A percentile compares a stretch with the other conserved stretches of the same genome.
Conservation (phyloP, 768 basidiomycete species). For the Agaricus subrufescens region DNA sequence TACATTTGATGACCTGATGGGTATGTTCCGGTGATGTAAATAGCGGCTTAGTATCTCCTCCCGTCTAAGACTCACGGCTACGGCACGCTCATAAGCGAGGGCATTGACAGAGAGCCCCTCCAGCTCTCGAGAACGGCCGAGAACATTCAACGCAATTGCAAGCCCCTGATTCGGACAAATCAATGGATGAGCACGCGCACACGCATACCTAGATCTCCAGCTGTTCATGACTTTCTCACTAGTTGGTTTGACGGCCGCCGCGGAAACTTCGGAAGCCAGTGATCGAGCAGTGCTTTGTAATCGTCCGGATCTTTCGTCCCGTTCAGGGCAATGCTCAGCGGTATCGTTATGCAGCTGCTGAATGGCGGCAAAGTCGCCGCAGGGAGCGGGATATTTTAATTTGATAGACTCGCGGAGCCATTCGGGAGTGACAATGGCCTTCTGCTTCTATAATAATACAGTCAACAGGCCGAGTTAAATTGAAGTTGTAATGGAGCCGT, state of each 20-base stretch:
- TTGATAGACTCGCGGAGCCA: constrained; percentile 64
- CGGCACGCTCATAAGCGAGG: constrained; percentile 67
- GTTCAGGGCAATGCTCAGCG: constrained; percentile 37
- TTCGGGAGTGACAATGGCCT: constrained; percentile 62
- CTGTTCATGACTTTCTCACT: constrained; percentile 21
- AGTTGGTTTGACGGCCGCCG: constrained; percentile 16
- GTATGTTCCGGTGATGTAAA: neutral
- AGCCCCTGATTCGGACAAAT: constrained; percentile 66
- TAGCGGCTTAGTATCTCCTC: neutral
- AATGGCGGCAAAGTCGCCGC: constrained; percentile 53
- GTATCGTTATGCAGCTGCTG: constrained; percentile 44
- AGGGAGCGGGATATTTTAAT: constrained; percentile 41
- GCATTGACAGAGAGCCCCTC: constrained; percentile 68
- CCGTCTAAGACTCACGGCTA: constrained; percentile 44
- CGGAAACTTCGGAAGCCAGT: neutral
- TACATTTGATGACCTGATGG: constrained; percentile 26
- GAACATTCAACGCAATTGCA: constrained; percentile 50
- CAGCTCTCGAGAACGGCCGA: constrained; percentile 53
- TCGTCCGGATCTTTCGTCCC: constrained; percentile 16
- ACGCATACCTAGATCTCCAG: constrained; percentile 47
- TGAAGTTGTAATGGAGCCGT: neutral
- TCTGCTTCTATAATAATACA: constrained; percentile 43
- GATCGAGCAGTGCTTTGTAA: neutral
- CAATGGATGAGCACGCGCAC: constrained; percentile 60
- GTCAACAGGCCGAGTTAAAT: constrained; percentile 3